Conservation (phyloP, 176 grass and related monocot genomes). For the Avena sativa region DNA sequence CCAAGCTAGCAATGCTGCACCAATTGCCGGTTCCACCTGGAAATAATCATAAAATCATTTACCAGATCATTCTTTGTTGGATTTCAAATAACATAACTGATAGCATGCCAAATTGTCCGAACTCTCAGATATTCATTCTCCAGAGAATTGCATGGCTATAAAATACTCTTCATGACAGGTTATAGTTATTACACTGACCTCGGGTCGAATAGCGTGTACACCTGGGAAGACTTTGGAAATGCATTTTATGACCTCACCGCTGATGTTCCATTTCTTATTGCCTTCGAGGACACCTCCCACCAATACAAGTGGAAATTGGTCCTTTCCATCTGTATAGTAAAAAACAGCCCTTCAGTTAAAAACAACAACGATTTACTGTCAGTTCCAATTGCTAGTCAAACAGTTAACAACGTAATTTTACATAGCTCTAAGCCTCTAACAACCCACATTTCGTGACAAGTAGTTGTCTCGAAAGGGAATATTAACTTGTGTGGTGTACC, state of each 20-base stretch:
- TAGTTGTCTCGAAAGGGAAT: not conserved
- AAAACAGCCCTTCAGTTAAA: constrained; percentile 11
- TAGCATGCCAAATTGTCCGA: not conserved
- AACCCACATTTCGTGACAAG: not conserved
- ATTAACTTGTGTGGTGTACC: not conserved
- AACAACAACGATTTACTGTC: constrained; percentile 7
- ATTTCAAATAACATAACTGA: constrained; percentile 19
- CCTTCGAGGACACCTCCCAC: constrained; percentile 95
- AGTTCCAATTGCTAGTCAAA: constrained; percentile 7
- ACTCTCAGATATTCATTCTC: not conserved
- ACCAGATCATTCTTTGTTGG: not conserved
- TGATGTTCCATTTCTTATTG: constrained; percentile 92
- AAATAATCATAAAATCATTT: constrained; percentile 1
- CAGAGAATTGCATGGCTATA: constrained; percentile 13
- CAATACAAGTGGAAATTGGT: constrained; percentile 87
- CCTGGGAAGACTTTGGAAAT: constrained; percentile 83
- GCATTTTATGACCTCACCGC: constrained; percentile 78
- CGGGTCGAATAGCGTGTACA: constrained; percentile 68
- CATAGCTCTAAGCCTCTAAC: constrained; percentile 21
- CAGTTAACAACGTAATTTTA: constrained; percentile 7
- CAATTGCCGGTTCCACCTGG: constrained; percentile 91
- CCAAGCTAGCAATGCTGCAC: constrained; percentile 85
- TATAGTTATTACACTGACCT: constrained; percentile 56
- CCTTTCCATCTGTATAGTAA: constrained; percentile 83
- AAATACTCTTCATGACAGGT: constrained; percentile 18